Percentiles rank a stretch among this genome's conserved stretches.
These are phyloP conservation scores for Trametes maxima DNA, from an alignment of 768 basidiomycete genomes.

Conservation along the genomic window DNA sequence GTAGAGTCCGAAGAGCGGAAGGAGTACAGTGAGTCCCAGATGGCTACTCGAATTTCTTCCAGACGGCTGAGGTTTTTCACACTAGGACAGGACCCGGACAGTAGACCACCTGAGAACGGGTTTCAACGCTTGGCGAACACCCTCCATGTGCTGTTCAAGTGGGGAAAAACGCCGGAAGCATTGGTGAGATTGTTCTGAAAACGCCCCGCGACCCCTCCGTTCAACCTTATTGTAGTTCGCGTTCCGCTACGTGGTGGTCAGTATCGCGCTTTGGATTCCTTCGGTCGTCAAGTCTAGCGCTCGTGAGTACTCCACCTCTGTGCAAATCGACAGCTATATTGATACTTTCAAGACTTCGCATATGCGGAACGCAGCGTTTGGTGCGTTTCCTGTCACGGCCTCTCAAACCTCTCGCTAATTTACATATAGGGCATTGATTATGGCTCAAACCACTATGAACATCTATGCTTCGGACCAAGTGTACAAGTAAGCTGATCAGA, in stretches of 20 bases:
- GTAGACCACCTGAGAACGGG: constrained; percentile 45
- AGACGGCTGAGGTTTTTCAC: background rate
- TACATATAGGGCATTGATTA: constrained; percentile 53
- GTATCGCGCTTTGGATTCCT: constrained; percentile 55
- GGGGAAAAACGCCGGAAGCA: constrained; percentile 46
- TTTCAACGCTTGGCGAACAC: constrained; percentile 43
- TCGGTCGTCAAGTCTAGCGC: constrained; percentile 45
- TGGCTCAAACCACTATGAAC: constrained; percentile 60
- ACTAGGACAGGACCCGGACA: constrained; percentile 49
- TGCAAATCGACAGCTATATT: background rate
- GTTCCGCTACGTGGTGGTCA: constrained; percentile 51
- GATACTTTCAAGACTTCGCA: constrained; percentile 38
- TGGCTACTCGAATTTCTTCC: background rate
- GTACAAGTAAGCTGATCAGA: constrained; percentile 39
- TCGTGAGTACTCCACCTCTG: constrained; percentile 34
- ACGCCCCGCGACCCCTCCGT: too few species aligned
- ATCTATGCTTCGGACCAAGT: constrained; percentile 62
- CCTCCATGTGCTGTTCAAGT: constrained; percentile 40
- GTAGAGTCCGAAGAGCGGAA: constrained; percentile 33
- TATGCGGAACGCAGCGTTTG: constrained; percentile 51
- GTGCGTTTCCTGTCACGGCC: constrained; percentile 27
- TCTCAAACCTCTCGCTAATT: background rate
- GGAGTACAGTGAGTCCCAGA: constrained; percentile 27
- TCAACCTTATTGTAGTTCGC: constrained; percentile 42
- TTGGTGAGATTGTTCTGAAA: constrained; percentile 30